phyloP scores from a whole-genome alignment of 768 basidiomycete species.

The Xerocomellus intermedius region DNA sequence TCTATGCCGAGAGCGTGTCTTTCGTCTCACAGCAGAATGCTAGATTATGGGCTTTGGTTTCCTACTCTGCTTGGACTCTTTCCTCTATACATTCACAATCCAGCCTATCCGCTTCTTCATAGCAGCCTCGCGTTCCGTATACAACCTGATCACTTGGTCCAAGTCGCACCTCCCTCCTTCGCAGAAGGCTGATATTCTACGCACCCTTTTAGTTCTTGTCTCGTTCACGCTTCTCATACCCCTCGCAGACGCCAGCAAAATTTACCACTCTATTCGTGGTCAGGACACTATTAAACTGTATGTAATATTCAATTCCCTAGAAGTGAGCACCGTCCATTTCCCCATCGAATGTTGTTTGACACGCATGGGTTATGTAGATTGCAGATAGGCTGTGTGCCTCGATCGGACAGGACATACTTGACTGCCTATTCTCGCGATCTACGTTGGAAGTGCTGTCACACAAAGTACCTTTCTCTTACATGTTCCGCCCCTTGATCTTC shows the following conservation, averaged over 20 bases:
- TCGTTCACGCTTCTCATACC: conserved; percentile 75
- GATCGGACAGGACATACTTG: conserved; percentile 96
- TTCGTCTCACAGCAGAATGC: conserved; percentile 1
- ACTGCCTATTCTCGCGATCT: conserved; percentile 92
- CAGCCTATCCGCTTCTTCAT: conserved; percentile 84
- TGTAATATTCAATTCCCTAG: conserved; percentile 97
- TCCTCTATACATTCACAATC: conserved; percentile 97
- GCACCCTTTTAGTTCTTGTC: conserved; percentile 68
- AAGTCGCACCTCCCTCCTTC: conserved; percentile 70
- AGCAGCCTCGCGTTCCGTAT: conserved; percentile 56
- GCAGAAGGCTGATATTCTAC: conserved; percentile 91
- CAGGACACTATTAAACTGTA: conserved; percentile 99
- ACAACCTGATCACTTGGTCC: conserved; percentile 49
- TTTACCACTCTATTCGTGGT: conserved; percentile 95
- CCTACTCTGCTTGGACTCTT: conserved; percentile 92
- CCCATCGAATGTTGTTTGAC: background rate
- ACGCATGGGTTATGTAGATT: conserved; percentile 54
- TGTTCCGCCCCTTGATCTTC: conserved; percentile 78
- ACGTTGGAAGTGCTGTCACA: conserved; percentile 76
- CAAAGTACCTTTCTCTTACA: conserved; percentile 57
- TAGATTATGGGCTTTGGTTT: conserved; percentile 93
- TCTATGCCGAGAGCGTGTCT: background rate
- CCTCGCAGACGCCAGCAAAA: conserved; percentile 93
- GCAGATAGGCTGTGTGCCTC: conserved; percentile 93
- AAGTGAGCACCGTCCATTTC: conserved; percentile 54